Evolutionary conservation across 2,329 filamentous ascomycete species (phyloP).

Genomic region (Ophiostoma tasmaniense): DNA sequence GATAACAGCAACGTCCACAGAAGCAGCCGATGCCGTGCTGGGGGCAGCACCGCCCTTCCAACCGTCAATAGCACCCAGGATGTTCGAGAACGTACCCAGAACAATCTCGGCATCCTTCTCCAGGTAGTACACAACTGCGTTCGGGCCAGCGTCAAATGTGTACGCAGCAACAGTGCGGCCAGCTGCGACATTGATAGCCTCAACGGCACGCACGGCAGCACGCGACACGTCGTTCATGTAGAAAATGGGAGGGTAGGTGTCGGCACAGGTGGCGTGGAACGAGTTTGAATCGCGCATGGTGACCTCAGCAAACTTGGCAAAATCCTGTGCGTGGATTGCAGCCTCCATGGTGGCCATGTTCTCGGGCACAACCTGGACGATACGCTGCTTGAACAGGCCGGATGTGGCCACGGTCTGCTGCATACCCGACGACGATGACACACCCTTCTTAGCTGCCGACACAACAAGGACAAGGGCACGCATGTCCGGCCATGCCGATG

Average conservation of each 20-base stretch:
- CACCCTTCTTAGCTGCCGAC: constrained; percentile 90
- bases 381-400: constrained; percentile 72
- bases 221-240: constrained; percentile 94
- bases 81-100: constrained; percentile 66
- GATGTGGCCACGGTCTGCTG: constrained; percentile 92
- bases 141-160: constrained; percentile 95
- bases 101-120: constrained; percentile 67
- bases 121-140: constrained; percentile 92
- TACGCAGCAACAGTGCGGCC: constrained; percentile 82
- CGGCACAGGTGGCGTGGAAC: constrained; percentile 90
- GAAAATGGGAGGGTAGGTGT: constrained; percentile 95
- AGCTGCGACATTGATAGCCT: constrained; percentile 74
- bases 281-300: constrained; percentile 97
- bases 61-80: constrained; percentile 56
- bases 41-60: constrained; percentile 53
- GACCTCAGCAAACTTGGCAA: constrained; percentile 75
- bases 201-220: constrained; percentile 79
- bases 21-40: constrained; percentile 44
- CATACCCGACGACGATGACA: constrained; percentile 89
- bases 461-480: constrained; percentile 84
- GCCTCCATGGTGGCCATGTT: constrained; percentile 26
- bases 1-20: constrained; percentile 57
- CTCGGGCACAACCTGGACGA: constrained; percentile 56
- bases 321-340: constrained; percentile 51
- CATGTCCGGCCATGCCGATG: constrained; percentile 92